Evolutionary conservation across 805 yeast genomes (phyloP).

Genomic region (Suhomyces tanzawaensis): DNA sequence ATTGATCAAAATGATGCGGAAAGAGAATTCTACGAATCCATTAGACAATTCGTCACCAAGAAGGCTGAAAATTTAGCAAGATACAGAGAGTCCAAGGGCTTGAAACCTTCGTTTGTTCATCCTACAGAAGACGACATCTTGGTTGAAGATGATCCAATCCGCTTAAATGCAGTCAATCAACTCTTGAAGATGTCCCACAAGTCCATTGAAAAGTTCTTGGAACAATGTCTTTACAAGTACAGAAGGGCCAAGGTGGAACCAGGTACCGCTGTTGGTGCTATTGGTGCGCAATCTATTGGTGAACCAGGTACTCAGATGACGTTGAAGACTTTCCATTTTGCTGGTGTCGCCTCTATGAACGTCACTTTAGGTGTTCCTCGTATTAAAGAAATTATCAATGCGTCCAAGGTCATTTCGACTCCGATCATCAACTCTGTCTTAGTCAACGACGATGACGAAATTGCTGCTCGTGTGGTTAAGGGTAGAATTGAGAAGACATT

Average conservation of each 20-base stretch:
- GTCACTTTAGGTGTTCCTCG: constrained; percentile 99
- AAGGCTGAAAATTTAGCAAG: constrained; percentile 59
- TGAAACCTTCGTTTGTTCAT: constrained; percentile 43
- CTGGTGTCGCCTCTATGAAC: constrained; percentile 99
- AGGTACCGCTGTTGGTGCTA: constrained; percentile 99
- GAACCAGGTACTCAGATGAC: constrained; percentile 99
- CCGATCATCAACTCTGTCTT: constrained; percentile 94
- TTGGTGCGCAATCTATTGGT: constrained; percentile 98
- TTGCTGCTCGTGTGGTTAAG: constrained; percentile 97
- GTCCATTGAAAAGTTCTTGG: constrained; percentile 64
- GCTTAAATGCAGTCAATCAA: constrained; percentile 54
- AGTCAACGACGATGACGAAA: constrained; percentile 90
- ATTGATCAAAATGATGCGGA: constrained; percentile 89
- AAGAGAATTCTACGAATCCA: constrained; percentile 75
- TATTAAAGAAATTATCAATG: constrained; percentile 97
- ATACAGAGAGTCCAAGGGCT: constrained; percentile 53
- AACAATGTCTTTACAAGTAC: constrained; percentile 77
- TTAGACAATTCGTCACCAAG: constrained; percentile 57
- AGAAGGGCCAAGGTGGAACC: constrained; percentile 93
- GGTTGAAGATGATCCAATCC: constrained; percentile 27
- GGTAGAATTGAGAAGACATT: constrained; percentile 95
- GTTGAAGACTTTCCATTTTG: constrained; percentile 88
- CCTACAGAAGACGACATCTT: constrained; percentile 41
- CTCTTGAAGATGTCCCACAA: constrained; percentile 61
- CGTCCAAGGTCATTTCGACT: constrained; percentile 90